phyloP scores from a whole-genome alignment of 148 eudicot genomes.

The Cornus kousa region DNA sequence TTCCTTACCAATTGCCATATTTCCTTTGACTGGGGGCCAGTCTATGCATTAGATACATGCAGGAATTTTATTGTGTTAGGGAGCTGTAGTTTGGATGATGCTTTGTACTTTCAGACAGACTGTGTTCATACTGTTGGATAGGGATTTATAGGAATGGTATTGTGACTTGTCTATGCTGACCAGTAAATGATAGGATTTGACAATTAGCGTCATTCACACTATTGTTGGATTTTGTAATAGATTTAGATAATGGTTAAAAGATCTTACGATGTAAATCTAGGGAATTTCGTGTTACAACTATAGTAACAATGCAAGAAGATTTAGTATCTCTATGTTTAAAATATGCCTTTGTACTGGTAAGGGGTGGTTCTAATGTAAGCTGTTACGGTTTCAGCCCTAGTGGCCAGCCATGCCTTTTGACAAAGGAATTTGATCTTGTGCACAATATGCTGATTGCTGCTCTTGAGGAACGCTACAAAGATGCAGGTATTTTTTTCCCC shows the following conservation, averaged over 20 bases:
- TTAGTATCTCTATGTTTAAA: background rate
- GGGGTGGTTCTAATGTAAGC: background rate
- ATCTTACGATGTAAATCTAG: background rate
- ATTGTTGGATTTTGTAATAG: background rate
- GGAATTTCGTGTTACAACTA: background rate
- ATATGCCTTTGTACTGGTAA: background rate
- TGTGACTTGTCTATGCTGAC: background rate
- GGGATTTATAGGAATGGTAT: slow-evolving; percentile 3
- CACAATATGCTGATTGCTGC: no score
- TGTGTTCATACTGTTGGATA: background rate
- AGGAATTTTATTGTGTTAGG: background rate
- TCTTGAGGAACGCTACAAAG: no score
- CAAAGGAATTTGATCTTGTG: no score
- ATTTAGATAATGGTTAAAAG: background rate
- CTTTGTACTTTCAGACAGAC: background rate
- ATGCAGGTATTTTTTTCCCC: no score
- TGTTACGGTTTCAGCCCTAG: no score
- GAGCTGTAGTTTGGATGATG: background rate
- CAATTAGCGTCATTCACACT: background rate
- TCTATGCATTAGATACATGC: background rate
- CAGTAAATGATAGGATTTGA: background rate
- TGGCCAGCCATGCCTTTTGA: no score
- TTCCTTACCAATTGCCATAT: background rate
- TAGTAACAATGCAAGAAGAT: background rate
- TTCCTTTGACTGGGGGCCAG: background rate